A percentile compares a stretch with the other conserved stretches of the same genome.
phyloP scores from a whole-genome alignment of 257 asterid genomes.

The Cordia subcordata region DNA sequence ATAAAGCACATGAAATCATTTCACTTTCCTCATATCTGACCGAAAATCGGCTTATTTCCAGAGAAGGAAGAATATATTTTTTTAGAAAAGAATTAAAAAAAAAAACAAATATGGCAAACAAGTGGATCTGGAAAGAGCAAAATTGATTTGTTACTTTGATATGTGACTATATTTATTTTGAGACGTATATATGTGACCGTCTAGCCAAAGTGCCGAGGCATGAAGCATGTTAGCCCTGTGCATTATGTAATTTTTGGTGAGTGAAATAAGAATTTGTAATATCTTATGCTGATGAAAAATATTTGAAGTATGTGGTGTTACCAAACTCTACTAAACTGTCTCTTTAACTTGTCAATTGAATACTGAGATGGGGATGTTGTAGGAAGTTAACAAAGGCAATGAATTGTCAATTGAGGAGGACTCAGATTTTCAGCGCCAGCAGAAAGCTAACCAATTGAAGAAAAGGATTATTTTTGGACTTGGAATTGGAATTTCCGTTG shows the following conservation, averaged over 20 bases:
- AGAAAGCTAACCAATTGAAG: slow-evolving; percentile 61
- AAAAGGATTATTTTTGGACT: slow-evolving; percentile 86
- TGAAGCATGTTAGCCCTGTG: no score
- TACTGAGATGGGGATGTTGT: slow-evolving; percentile 42
- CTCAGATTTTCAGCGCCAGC: slow-evolving; percentile 31
- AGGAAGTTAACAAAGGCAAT: slow-evolving; percentile 60
- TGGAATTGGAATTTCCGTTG: slow-evolving; percentile 72
- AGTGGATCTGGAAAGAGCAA: no score
- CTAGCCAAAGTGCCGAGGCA: no score
- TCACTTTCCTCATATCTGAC: no score
- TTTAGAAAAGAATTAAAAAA: no score
- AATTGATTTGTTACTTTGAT: not conserved
- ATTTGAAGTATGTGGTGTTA: not conserved
- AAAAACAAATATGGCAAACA: no score
- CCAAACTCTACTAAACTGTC: not conserved
- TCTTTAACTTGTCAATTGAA: slow-evolving; percentile 7
- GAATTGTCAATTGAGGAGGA: slow-evolving; percentile 28
- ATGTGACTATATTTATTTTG: not conserved
- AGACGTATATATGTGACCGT: no score
- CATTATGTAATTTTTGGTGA: no score
- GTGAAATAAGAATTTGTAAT: no score
- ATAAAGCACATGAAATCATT: no score
- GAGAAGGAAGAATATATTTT: no score
- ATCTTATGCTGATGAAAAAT: not conserved
- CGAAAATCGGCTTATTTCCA: no score